Conservation (phyloP, 2,329 filamentous ascomycete species). For the Lasiodiplodia theobromae region DNA sequence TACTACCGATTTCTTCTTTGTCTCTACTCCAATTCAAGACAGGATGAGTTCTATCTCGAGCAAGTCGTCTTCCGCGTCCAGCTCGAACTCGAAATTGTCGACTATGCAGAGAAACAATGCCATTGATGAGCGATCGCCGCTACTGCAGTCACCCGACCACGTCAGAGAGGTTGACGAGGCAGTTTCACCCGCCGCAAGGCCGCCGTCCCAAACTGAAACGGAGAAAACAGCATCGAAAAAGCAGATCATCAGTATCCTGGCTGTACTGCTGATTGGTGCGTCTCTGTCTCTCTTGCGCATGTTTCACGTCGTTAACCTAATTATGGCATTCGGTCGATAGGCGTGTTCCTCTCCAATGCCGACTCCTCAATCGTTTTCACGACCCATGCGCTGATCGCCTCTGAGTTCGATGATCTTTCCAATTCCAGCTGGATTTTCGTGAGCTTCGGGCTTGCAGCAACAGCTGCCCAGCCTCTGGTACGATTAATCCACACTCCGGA, state of each 20-base stretch:
- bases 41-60: not conserved
- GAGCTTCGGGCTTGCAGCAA: slow-evolving; percentile 53
- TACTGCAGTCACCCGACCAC: not conserved
- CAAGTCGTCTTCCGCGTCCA: not conserved
- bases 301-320: too few species aligned
- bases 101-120: not conserved
- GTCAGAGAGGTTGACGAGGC: not conserved
- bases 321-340: slow-evolving; percentile 38
- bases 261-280: slow-evolving; percentile 38
- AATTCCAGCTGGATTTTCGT: slow-evolving; percentile 54
- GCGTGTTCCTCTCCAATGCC: slow-evolving; percentile 70
- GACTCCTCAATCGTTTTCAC: slow-evolving; percentile 72
- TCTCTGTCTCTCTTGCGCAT: too few species aligned
- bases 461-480: slow-evolving; percentile 49
- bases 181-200: not conserved
- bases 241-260: slow-evolving; percentile 33
- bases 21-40: not conserved
- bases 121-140: not conserved
- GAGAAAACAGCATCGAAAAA: not conserved
- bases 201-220: not conserved
- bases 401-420: slow-evolving; percentile 53
- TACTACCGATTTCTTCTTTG: too few species aligned
- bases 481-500: not conserved
- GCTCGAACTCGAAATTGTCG: not conserved
- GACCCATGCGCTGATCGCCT: slow-evolving; percentile 64